Percentiles rank a stretch among this genome's conserved stretches.
phyloP scores from a whole-genome alignment of 1,139 yeast species.

The Hyphopichia burtonii region DNA sequence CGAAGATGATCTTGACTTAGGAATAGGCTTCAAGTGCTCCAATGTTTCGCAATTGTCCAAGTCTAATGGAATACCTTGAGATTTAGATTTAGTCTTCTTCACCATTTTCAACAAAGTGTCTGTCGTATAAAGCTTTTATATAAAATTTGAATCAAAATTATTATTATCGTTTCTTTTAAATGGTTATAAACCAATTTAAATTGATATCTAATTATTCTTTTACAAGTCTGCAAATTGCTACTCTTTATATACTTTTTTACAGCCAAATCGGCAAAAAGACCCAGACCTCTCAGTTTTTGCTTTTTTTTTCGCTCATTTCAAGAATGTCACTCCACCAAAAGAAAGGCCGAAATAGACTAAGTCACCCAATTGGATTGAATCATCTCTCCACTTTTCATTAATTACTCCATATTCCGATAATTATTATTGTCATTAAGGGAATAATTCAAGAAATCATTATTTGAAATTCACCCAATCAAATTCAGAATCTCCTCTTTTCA shows the following conservation, averaged over 20 bases:
- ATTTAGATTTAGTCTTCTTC: slow-evolving; percentile 27
- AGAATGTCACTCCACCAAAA: slow-evolving; percentile 1
- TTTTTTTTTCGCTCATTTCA: no score
- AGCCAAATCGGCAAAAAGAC: no score
- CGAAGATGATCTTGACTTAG: slow-evolving; percentile 33
- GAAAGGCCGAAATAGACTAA: neutral
- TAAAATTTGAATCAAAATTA: neutral
- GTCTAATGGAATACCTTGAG: slow-evolving; percentile 28
- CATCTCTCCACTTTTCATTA: neutral
- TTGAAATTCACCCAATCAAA: neutral
- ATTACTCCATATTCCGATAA: neutral
- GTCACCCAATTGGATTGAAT: neutral
- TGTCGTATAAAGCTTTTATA: neutral
- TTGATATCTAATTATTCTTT: no score
- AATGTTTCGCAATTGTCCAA: slow-evolving; percentile 40
- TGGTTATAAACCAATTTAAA: no score
- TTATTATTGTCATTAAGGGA: neutral
- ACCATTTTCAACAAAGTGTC: neutral
- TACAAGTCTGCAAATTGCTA: no score
- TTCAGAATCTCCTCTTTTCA: no score
- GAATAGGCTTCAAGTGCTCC: slow-evolving; percentile 40
- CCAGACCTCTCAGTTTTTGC: no score
- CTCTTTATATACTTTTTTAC: neutral
- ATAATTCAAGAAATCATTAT: no score
- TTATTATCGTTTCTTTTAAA: no score